phyloP scores from a whole-genome alignment of 768 basidiomycete genomes.

The Coprinellus micaceus region DNA sequence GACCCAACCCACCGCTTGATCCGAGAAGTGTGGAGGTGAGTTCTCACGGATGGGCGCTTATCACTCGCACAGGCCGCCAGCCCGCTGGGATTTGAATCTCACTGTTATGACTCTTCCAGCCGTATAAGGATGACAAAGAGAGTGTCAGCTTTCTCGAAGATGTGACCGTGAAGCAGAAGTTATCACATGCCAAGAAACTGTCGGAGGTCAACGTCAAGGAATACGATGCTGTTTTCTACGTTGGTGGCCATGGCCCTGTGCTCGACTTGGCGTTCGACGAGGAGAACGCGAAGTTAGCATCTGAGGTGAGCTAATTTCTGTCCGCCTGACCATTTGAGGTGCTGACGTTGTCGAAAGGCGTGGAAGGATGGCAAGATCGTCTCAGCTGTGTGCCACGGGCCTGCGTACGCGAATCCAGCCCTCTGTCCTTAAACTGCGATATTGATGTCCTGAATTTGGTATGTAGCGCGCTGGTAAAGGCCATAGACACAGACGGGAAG shows the following conservation, averaged over 20 bases:
- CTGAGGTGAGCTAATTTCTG: constrained; percentile 37
- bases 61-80: background rate
- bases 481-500: constrained; percentile 49
- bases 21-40: constrained; percentile 46
- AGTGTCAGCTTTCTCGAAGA: constrained; percentile 58
- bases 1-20: constrained; percentile 72
- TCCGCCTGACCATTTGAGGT: background rate
- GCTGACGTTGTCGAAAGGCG: constrained; percentile 41
- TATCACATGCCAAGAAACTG: constrained; percentile 57
- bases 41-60: too few relatives aligned
- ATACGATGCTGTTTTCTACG: constrained; percentile 74
- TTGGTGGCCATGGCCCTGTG: constrained; percentile 77
- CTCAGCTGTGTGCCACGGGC: constrained; percentile 77
- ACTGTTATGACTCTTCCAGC: constrained; percentile 32
- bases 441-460: background rate
- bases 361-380: constrained; percentile 64
- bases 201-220: constrained; percentile 53
- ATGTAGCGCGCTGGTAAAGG: constrained; percentile 54
- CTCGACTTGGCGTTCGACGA: constrained; percentile 64
- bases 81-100: background rate
- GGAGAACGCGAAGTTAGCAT: constrained; percentile 53
- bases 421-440: background rate
- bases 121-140: constrained; percentile 43
- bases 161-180: constrained; percentile 44
- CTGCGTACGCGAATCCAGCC: constrained; percentile 50